Conservation (phyloP, 139 green algal genomes). For the Micractinium conductrix region DNA sequence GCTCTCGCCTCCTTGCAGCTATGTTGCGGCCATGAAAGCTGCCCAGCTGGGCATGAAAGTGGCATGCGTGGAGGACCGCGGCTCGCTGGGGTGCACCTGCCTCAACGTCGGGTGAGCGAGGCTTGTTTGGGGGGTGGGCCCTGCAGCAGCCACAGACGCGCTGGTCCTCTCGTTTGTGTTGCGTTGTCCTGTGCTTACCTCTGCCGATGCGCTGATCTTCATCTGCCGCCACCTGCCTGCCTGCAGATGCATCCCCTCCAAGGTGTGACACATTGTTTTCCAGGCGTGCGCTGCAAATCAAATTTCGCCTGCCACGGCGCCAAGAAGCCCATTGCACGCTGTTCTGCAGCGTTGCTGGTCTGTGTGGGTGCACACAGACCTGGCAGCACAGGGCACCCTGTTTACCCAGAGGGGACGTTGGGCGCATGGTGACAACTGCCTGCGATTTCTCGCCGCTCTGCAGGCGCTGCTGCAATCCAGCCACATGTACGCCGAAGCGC, state of each 20-base stretch:
- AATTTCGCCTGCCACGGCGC: not conserved
- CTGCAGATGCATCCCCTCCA: conserved; percentile 34
- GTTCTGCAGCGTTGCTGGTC: not conserved
- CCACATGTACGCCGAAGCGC: conserved; percentile 94
- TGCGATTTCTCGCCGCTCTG: not conserved
- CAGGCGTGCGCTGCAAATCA: not conserved
- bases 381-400: not conserved
- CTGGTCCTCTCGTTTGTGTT: not conserved
- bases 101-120: conserved; percentile 98
- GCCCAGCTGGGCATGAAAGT: conserved; percentile 96
- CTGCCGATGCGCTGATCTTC: not conserved
- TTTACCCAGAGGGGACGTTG: not conserved
- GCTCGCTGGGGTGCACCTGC: conserved; percentile 94
- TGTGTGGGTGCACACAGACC: too few species aligned
- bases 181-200: too few species aligned
- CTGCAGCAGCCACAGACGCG: not conserved
- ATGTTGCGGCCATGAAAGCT: conserved; percentile 98
- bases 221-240: not conserved
- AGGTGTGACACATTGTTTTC: too few species aligned
- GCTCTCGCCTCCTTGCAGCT: conserved; percentile 43
- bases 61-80: conserved; percentile 95
- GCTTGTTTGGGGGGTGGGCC: too few species aligned
- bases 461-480: conserved; percentile 95
- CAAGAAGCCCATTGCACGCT: not conserved
- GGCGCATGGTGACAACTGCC: not conserved